Percentiles rank a stretch among this genome's conserved stretches.
Conservation (phyloP, 2,329 filamentous ascomycete species). For the Trematosphaeria pertusa region DNA sequence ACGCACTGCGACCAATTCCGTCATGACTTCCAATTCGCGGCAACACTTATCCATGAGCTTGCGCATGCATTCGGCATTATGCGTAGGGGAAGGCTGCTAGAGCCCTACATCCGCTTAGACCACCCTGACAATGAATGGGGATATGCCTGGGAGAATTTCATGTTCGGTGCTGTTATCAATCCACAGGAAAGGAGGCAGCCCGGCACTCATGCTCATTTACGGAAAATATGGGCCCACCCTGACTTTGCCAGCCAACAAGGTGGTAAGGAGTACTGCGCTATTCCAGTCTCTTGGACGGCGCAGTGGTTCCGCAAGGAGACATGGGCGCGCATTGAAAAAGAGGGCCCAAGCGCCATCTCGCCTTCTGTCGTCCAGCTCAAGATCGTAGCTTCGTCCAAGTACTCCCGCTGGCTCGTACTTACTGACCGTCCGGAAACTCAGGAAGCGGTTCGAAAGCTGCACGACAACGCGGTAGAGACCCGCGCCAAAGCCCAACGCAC, state of each 20-base stretch:
- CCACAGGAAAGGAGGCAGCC: constrained; percentile 28
- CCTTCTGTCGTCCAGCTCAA: constrained; percentile 35
- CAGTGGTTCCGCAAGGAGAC: constrained; percentile 46
- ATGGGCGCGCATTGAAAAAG: constrained; percentile 32
- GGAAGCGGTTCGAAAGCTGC: constrained; percentile 19
- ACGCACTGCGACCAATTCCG: constrained; percentile 39
- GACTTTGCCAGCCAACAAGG: constrained; percentile 17
- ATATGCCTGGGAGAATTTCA: constrained; percentile 46
- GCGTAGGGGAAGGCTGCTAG: constrained; percentile 33
- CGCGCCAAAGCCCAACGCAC: neutral
- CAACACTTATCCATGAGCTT: constrained; percentile 42
- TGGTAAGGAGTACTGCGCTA: constrained; percentile 39
- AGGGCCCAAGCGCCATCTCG: constrained; percentile 28
- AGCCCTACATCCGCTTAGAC: constrained; percentile 33
- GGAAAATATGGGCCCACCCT: constrained; percentile 36
- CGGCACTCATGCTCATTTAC: constrained; percentile 33
- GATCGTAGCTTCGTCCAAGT: constrained; percentile 19
- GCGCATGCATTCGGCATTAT: constrained; percentile 44
- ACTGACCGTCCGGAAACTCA: constrained; percentile 21
- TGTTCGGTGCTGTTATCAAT: constrained; percentile 43
- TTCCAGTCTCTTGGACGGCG: constrained; percentile 43
- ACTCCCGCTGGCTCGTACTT: constrained; percentile 25
- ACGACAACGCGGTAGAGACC: constrained; percentile 3
- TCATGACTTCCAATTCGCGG: constrained; percentile 43
- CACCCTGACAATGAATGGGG: constrained; percentile 41